Base-by-base conservation (phyloP, 2,329 filamentous ascomycete genomes). In the Penicillium sclerotigenum region DNA sequence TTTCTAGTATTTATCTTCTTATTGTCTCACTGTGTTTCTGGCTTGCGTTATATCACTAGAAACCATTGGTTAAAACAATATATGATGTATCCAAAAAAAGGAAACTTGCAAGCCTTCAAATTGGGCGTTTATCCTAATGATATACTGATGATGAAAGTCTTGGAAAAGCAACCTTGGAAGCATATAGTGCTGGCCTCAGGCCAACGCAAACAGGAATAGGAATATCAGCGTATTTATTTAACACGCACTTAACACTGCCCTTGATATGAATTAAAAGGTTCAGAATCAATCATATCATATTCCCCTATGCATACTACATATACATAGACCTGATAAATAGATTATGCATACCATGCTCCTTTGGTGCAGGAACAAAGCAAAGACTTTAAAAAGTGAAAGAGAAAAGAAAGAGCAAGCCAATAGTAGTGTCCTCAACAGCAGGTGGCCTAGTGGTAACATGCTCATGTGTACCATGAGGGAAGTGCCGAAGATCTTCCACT, bases 401-500 rank as follows among this genome's bases (percentile, higher is more conserved):
- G 10, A 33, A 22, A 45, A 46, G 42, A 8, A 31, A 46, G 4
- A 11, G 4, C 2, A 33, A 16, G 7, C 18, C 7, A 45, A 7
- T 16, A 16, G 1, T 11, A 6, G 7, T 24, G 3, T 13, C 14
- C 4, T 4, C 5, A n/a, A 22, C 33, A 38, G 47, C 13, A 29
- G 34, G 34, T 48, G 46, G 46, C 34, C 34, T 31, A 40, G 47
- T 49, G 26, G 24, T 41, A 41, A 49, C 36, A 49, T 31, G 9
- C 8, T 1, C 14, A 29, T 41, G 47, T 49, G 26, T 49, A 33
- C 28, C 8, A 42, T 28, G 28, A 50, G 28, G 36, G 47, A 50
- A 50, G 28, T 50, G 36, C 47, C 47, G 0, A 50, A 26, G 47
- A 50, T 24, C 36, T 50, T 50, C 47, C 47, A 50, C 37, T 42